Evolutionary conservation across 495 filamentous ascomycete genomes (phyloP).

Genomic region (Opeltia flavorubescens): DNA sequence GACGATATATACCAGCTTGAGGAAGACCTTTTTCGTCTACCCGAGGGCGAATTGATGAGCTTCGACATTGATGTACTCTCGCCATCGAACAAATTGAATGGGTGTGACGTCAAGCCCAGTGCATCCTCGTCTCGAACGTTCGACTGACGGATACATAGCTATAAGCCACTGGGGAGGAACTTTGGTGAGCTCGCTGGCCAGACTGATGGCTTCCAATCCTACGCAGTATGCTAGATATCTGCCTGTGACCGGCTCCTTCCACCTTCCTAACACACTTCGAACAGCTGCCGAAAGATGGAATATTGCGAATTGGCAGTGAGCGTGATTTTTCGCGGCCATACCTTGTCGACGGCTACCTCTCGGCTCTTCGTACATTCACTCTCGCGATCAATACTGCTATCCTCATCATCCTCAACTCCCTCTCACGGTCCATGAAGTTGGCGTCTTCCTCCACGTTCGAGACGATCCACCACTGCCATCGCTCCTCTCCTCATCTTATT

Average conservation of each 20-base stretch:
- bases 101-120: constrained; percentile 26
- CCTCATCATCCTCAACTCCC: constrained; percentile 34
- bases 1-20: constrained; percentile 24
- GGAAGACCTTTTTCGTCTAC: constrained; percentile 33
- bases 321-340: constrained; percentile 25
- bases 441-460: constrained; percentile 30
- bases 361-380: constrained; percentile 30
- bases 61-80: constrained; percentile 22
- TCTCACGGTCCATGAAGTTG: constrained; percentile 34
- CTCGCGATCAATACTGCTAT: constrained; percentile 34
- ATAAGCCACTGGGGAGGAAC: constrained; percentile 7
- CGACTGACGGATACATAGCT: not conserved
- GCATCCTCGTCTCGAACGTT: not conserved
- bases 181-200: constrained; percentile 1
- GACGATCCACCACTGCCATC: constrained; percentile 36
- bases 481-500: constrained; percentile 32
- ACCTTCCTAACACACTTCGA: not conserved
- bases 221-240: not conserved
- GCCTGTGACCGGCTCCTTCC: not conserved
- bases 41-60: constrained; percentile 19
- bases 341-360: constrained; percentile 32
- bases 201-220: constrained; percentile 8
- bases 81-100: constrained; percentile 31
- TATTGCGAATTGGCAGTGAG: constrained; percentile 1
- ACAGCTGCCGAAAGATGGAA: constrained; percentile 6